Percentiles rank a stretch among this genome's conserved stretches.
These are phyloP conservation scores for Trypanosoma platydactyli DNA, from an alignment of 208 protist species.

Conservation along the genomic window DNA sequence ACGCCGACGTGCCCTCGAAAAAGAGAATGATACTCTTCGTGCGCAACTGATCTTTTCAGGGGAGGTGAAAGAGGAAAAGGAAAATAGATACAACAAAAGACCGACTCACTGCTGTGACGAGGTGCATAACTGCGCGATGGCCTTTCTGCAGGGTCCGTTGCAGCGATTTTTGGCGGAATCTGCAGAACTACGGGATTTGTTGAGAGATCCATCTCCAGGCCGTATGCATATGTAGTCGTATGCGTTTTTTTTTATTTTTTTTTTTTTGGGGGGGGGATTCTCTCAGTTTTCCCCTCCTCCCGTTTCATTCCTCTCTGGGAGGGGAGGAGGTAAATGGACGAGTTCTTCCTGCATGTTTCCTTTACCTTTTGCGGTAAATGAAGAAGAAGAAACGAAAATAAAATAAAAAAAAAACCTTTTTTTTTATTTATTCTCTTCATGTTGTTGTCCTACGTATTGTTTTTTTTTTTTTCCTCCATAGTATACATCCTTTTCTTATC, in stretches of 20 bases:
- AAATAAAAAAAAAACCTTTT: constrained; percentile 10
- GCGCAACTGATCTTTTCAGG: not conserved
- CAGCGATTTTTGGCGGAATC: constrained; percentile 17
- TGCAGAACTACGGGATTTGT: constrained; percentile 4
- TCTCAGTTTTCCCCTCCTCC: not conserved
- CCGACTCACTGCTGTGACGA: not conserved
- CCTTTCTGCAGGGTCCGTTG: constrained; percentile 23
- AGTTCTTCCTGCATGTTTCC: no score
- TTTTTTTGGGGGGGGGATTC: not conserved
- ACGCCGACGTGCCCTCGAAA: constrained; percentile 6
- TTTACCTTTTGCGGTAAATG: no score
- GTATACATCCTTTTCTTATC: no score
- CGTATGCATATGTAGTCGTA: not conserved
- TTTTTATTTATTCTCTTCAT: constrained; percentile 4
- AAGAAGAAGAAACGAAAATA: not conserved
- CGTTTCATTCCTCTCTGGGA: constrained; percentile 7
- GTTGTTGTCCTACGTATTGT: constrained; percentile 17
- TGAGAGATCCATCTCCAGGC: not conserved
- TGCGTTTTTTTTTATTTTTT: not conserved
- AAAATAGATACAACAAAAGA: not conserved
- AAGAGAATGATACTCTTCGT: constrained; percentile 24
- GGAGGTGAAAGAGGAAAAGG: not conserved
- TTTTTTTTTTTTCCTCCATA: constrained; percentile 13
- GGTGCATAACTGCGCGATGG: not conserved
- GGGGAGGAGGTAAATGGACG: no score